A percentile compares a stretch with the other conserved stretches of the same genome.
Evolutionary conservation across 306 rosid genomes (phyloP).

Genomic region (Fagus crenata): DNA sequence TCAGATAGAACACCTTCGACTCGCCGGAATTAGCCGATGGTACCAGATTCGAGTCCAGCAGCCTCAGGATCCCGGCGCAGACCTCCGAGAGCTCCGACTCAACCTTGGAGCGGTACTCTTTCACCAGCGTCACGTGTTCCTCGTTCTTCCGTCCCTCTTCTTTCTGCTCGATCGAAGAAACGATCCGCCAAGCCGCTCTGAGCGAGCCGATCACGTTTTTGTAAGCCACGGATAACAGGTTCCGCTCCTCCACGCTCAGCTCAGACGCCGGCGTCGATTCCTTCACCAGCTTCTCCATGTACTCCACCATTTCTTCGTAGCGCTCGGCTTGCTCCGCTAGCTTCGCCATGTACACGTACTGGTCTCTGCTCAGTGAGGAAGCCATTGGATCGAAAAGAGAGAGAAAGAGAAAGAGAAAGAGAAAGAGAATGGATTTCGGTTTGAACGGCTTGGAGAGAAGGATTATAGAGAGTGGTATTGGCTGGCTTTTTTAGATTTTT

Average conservation of each 20-base stretch:
- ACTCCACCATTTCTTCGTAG: constrained; percentile 78
- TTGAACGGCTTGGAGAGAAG: background rate
- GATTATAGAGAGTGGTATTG: background rate
- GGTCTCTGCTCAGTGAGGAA: constrained; percentile 51
- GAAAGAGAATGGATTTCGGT: background rate
- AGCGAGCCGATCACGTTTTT: constrained; percentile 78
- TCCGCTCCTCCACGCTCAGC: constrained; percentile 68
- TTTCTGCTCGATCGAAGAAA: constrained; percentile 75
- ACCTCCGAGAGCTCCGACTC: constrained; percentile 55
- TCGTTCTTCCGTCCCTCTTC: constrained; percentile 75
- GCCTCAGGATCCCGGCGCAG: constrained; percentile 52
- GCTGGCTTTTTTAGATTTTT: background rate
- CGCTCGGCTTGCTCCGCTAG: constrained; percentile 78
- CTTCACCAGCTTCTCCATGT: constrained; percentile 73
- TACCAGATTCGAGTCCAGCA: constrained; percentile 54
- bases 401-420: background rate
- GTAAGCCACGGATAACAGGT: constrained; percentile 67
- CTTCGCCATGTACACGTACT: constrained; percentile 69
- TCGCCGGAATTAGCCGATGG: constrained; percentile 61
- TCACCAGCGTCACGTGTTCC: constrained; percentile 60
- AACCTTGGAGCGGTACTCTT: constrained; percentile 67
- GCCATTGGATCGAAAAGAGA: constrained; percentile 37
- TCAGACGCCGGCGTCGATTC: constrained; percentile 59
- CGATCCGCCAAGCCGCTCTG: constrained; percentile 76
- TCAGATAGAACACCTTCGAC: constrained; percentile 67